A percentile compares a stretch with the other conserved stretches of the same genome.
Evolutionary conservation across 2,329 filamentous ascomycete genomes (phyloP).

Genomic region (Lachnellula cervina): DNA sequence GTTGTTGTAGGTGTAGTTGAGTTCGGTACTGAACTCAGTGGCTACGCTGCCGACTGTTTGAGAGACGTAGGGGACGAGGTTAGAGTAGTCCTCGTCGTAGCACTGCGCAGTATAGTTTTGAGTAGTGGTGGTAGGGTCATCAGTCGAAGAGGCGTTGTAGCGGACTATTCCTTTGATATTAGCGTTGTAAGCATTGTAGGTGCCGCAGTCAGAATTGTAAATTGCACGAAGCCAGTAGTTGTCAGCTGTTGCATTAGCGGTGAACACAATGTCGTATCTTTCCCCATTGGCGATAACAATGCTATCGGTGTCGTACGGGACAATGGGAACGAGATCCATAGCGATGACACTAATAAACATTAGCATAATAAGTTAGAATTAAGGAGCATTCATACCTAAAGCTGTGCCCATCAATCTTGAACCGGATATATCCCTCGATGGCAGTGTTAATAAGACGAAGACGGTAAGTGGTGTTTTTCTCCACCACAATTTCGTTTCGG

Average conservation of each 20-base stretch:
- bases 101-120: slow-evolving; percentile 17
- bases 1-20: no score
- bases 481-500: not conserved
- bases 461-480: slow-evolving; percentile 35
- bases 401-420: slow-evolving; percentile 44
- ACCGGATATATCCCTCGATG: slow-evolving; percentile 41
- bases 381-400: slow-evolving; percentile 20
- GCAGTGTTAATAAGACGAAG: slow-evolving; percentile 42
- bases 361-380: no score
- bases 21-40: slow-evolving; percentile 1
- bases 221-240: slow-evolving; percentile 56
- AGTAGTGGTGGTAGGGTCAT: slow-evolving; percentile 18
- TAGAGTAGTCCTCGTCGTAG: slow-evolving; percentile 20
- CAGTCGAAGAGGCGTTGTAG: slow-evolving; percentile 41
- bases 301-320: slow-evolving; percentile 33
- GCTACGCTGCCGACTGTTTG: slow-evolving; percentile 14
- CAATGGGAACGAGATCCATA: slow-evolving; percentile 48
- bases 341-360: slow-evolving; percentile 48
- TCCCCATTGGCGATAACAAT: slow-evolving; percentile 55
- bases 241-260: slow-evolving; percentile 39
- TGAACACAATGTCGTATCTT: slow-evolving; percentile 39
- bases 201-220: slow-evolving; percentile 52
- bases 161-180: slow-evolving; percentile 39
- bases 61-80: slow-evolving; percentile 19
- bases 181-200: slow-evolving; percentile 36